Conservation (phyloP, 2,329 filamentous ascomycete genomes). For the Fusarium ramigenum region DNA sequence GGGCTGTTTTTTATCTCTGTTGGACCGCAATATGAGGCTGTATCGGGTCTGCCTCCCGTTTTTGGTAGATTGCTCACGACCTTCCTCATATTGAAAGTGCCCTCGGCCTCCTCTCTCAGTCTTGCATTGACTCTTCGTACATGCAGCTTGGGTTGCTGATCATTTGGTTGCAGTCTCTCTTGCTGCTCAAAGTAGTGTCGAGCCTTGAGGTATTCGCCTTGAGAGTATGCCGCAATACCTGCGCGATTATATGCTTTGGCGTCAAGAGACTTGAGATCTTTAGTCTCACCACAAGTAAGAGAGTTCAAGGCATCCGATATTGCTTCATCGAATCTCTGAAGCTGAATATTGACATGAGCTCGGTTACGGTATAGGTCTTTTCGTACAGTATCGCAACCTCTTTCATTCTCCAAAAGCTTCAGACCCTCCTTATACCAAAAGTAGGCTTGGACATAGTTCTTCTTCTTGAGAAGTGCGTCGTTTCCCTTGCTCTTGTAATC, state of each 20-base stretch:
- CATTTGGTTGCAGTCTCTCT: slow-evolving; percentile 37
- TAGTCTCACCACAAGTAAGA: slow-evolving; percentile 29
- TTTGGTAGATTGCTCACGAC: slow-evolving; percentile 36
- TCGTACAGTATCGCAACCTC: slow-evolving; percentile 21
- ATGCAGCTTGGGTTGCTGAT: slow-evolving; percentile 27
- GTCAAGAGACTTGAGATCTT: slow-evolving; percentile 35
- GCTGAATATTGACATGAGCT: slow-evolving; percentile 45
- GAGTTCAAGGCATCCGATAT: slow-evolving; percentile 44
- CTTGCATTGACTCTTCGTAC: slow-evolving; percentile 34
- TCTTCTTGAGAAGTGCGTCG: slow-evolving; percentile 32
- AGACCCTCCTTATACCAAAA: slow-evolving; percentile 44
- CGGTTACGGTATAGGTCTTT: slow-evolving; percentile 48
- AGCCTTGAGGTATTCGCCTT: slow-evolving; percentile 40
- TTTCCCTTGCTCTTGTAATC: slow-evolving; percentile 45
- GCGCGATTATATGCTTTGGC: slow-evolving; percentile 48
- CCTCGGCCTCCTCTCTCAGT: slow-evolving; percentile 38
- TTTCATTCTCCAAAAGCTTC: background rate
- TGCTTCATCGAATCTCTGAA: slow-evolving; percentile 46
- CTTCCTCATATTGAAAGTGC: slow-evolving; percentile 37
- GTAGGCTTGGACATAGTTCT: slow-evolving; percentile 33
- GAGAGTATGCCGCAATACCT: slow-evolving; percentile 44
- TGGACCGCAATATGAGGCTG: slow-evolving; percentile 41
- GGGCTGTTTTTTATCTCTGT: slow-evolving; percentile 43
- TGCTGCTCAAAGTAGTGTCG: slow-evolving; percentile 39
- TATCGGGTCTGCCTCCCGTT: slow-evolving; percentile 44